Evolutionary conservation across 2,329 filamentous ascomycete species (phyloP), one percentile per base, ranked within the genome.

Genomic region (Apiospora kogelbergensis): DNA sequence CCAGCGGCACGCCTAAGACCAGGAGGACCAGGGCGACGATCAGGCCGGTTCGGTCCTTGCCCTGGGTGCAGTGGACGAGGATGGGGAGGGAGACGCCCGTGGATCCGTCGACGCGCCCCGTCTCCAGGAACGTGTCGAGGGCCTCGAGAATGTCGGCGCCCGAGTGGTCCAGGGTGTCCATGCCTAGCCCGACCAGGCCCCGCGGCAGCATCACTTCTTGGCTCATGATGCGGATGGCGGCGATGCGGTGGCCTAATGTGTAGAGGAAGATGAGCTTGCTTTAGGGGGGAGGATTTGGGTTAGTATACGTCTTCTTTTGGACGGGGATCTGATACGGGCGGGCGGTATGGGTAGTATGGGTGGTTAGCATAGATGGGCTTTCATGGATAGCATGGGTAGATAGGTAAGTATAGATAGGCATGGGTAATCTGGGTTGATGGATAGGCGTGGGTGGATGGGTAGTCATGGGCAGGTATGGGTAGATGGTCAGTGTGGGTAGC

Each of bases 61-160:
- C 94, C 75, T 97, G 93, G 0, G 94, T 96, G 79, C 94, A 97
- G 79, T 97, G 93, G 2, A 96, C 81, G 9, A 97, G 77, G 0
- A 90, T 79, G 0, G 94, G 93, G 71, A 90, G 89, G 20, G 84
- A 84, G 0, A 78, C 17, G 17, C 30, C 30, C 1, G 2, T 15
- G 13, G 10, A 15, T 10, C 40, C 40, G 40, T 42, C 40, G 40
- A 42, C 40, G 40, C 40, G 40, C 11, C 40, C 40, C 40, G 40
- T 42, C 40, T 84, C 77, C 11, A 84, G 80, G 30, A 89, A 78
- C 7, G 87, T 78, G 9, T 81, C 79, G 45, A 90, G 85, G 37
- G 86, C 80, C 74, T 84, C 65, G 53, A 83, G 84, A 22, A 94
- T 85, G 75, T 93, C 91, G 0, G 80, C 78, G 0, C 86, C 88